Evolutionary conservation across 1,284 basidiomycete species (phyloP), one percentile per base, ranked within the genome.

Genomic region (Pseudomicrostroma phylloplanum): DNA sequence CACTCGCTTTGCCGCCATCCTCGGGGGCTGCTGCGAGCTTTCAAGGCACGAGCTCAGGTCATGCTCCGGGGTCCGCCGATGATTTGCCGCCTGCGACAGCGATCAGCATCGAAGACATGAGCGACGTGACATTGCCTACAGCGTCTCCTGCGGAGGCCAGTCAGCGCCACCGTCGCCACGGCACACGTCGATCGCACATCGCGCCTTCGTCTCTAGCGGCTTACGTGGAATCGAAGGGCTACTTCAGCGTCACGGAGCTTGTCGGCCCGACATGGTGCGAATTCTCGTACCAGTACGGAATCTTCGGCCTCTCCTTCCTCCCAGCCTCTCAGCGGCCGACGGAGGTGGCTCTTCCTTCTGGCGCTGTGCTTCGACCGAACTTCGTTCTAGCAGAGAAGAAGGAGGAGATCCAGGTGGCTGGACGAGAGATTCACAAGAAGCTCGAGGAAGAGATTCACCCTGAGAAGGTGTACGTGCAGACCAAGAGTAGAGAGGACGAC

Each of bases 381-480:
- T 49, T 61, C 1, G 40, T 55, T 0, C 41, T 64, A 7, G 64
- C 72, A 19, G 56, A 61, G 30, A 30, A 61, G 17, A 67, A 67
- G 21, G 70, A 77, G n/a, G 42, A 62, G 19, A 66, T 66, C 0
- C 53, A 76, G 6, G 56, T 62, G 2, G 60, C 43, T 8, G 63
- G 56, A 42, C 46, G 66, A 48, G 40, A 69, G 86, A 89, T 93
- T 0, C 92, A 96, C 80, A 88, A 88, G 68, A 82, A 84, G 51
- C 82, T 96, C 17, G 91, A 96, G 76, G 82, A 83, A 21, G 88
- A 91, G 73, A 82, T 92, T 11, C 84, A 84, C 43, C 84, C 87
- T 0, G 84, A 85, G 36, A 84, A 85, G 63, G 72, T 88, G 9
- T 46, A 79, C 12, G 83, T 91, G 1, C 75, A 80, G 1, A 76